Evolutionary conservation across 441 rosid genomes (phyloP).

Genomic region (Viola pubescens): DNA sequence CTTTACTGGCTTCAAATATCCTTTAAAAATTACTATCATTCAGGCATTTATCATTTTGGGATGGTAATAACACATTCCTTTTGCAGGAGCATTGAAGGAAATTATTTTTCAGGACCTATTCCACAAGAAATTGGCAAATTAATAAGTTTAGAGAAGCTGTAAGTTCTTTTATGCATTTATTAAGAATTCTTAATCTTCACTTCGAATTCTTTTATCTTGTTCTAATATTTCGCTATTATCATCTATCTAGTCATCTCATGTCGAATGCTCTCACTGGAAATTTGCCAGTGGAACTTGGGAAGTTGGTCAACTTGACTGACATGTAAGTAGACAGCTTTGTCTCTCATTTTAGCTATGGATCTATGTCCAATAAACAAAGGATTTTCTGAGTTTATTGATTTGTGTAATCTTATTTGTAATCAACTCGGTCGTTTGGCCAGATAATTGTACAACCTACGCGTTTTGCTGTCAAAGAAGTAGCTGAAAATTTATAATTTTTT

Average conservation of each 20-base stretch:
- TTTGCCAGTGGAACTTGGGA: slow-evolving; percentile 42
- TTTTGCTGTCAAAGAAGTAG: background rate
- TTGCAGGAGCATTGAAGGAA: slow-evolving; percentile 85
- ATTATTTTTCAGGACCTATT: slow-evolving; percentile 56
- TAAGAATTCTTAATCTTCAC: slow-evolving; percentile 6
- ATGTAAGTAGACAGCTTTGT: slow-evolving; percentile 40
- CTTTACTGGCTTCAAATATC: slow-evolving; percentile 1
- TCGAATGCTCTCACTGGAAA: slow-evolving; percentile 68
- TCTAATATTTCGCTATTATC: background rate
- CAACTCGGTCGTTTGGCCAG: background rate
- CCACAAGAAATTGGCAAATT: slow-evolving; percentile 62
- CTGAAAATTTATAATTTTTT: background rate
- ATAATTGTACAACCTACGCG: background rate
- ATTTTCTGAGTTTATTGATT: background rate
- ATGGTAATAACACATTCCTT: background rate
- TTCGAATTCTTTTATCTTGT: background rate
- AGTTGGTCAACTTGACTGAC: slow-evolving; percentile 59
- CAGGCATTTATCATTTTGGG: slow-evolving; percentile 1
- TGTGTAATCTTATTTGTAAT: slow-evolving; percentile 2
- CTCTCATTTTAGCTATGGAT: background rate
- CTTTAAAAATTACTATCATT: background rate
- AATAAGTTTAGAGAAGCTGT: slow-evolving; percentile 60
- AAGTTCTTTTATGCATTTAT: slow-evolving; percentile 7
- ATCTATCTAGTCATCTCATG: slow-evolving; percentile 40
- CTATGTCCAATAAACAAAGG: background rate